A percentile compares a stretch with the other conserved stretches of the same genome.
These are phyloP conservation scores for Viola odorata DNA, from an alignment of 345 rosid species.

Conservation along the genomic window DNA sequence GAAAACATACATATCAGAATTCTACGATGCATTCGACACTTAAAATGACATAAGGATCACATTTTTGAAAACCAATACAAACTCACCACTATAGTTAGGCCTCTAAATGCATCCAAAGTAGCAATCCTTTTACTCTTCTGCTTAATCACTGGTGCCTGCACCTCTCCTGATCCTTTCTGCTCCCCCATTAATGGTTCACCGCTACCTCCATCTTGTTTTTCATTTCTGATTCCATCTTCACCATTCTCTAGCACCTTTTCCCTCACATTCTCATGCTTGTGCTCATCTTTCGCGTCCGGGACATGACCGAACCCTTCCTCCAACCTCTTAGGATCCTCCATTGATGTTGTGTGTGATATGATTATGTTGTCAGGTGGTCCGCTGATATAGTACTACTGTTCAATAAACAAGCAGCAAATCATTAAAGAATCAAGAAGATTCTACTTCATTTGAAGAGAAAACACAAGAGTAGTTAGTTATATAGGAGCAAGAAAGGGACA, in stretches of 20 bases:
- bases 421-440: too few relatives aligned
- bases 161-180: slow-evolving; percentile 5
- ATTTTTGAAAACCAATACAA: too few relatives aligned
- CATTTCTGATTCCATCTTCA: slow-evolving; percentile 4
- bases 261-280: background rate
- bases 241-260: slow-evolving; percentile 3
- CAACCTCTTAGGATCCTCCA: slow-evolving; percentile 41
- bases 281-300: slow-evolving; percentile 6
- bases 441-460: too few relatives aligned
- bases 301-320: slow-evolving; percentile 41
- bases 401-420: background rate
- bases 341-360: background rate
- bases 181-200: slow-evolving; percentile 6
- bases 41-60: too few relatives aligned
- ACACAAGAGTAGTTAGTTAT: too few relatives aligned
- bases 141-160: slow-evolving; percentile 11
- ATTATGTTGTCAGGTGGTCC: background rate
- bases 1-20: background rate
- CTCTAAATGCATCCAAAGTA: slow-evolving; percentile 59
- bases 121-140: slow-evolving; percentile 46
- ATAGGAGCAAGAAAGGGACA: too few relatives aligned
- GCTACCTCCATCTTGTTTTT: slow-evolving; percentile 1
- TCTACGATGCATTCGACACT: background rate
- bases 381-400: background rate
- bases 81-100: slow-evolving; percentile 52